These are phyloP conservation scores for Citeromyces nyonsensis DNA, from an alignment of 805 yeast genomes.

Conservation along the genomic window DNA sequence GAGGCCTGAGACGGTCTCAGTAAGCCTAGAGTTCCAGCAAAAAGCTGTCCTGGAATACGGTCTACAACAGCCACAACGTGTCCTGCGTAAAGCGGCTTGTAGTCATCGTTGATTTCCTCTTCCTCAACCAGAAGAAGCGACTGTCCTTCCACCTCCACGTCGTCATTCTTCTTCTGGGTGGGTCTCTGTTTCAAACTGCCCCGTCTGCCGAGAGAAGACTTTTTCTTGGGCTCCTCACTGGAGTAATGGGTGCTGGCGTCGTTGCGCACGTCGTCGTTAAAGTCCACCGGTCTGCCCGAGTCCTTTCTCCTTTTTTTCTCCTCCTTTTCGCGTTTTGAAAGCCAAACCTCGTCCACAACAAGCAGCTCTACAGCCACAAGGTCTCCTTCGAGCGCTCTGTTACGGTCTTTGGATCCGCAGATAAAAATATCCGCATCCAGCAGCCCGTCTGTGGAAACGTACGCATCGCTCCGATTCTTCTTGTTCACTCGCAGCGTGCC, in stretches of 20 bases:
- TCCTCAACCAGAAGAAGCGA: constrained; percentile 83
- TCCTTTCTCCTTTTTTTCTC: constrained; percentile 89
- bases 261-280: constrained; percentile 47
- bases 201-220: constrained; percentile 42
- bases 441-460: constrained; percentile 93
- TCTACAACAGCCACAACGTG: constrained; percentile 97
- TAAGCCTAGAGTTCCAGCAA: constrained; percentile 86
- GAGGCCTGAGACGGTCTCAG: constrained; percentile 92
- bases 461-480: constrained; percentile 94
- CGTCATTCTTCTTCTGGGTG: constrained; percentile 93
- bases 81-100: constrained; percentile 91
- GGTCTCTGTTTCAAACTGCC: constrained; percentile 93
- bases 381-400: constrained; percentile 94
- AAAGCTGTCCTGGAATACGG: constrained; percentile 92
- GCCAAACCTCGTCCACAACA: constrained; percentile 97
- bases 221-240: constrained; percentile 8
- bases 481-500: constrained; percentile 90
- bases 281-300: constrained; percentile 1
- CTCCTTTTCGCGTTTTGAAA: constrained; percentile 88
- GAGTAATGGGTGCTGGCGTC: constrained; percentile 50
- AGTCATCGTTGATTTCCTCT: constrained; percentile 86
- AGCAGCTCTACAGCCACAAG: constrained; percentile 89
- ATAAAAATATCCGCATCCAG: constrained; percentile 94
- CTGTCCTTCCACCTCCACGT: constrained; percentile 97
- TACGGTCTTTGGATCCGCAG: constrained; percentile 96